Evolutionary conservation across 192 early-diverging fungal genomes (phyloP), one percentile per base, ranked within the genome.

Genomic region (Linnemannia elongata): DNA sequence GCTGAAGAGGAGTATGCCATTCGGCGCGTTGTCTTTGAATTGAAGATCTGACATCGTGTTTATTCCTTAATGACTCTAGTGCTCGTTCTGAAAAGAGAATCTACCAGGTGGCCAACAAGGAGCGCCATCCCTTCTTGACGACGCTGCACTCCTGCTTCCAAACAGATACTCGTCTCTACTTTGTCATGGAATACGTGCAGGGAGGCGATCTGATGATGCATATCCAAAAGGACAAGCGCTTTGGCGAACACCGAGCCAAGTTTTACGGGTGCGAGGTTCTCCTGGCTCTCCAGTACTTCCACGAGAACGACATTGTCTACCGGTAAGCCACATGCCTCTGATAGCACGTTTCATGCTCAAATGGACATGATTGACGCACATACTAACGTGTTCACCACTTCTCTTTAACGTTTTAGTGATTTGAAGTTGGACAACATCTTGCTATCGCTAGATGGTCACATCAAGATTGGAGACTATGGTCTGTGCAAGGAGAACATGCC

Each of bases 191-290:
- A 80, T 99, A 97, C 89, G 96, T 98, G 68, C 94, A 93, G 36
- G 98, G 98, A 79, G 98, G 98, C 55, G 98, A 99, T 89, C 88
- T 99, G 87, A 99, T 99, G 97, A 97, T 97, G 95, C 98, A 99
- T 87, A 97, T 99, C 73, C 98, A 99, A 86, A 95, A 95, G 81
- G 92, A 94, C 70, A 95, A 96, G 76, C 95, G 95, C 74, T 99
- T 99, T 80, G 94, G 96, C 68, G 96, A 98, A 87, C 91, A 95
- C 39, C 91, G 96, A 69, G 98, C 98, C 39, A 97, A 97, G 63
- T 99, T 97, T 88, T 99, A 99, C 88, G 97, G 97, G 22, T 96
- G 96, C 76, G 97, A 99, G 89, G 96, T 99, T 7, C 87, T 99
- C 27, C 90, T 99, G 42, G 99, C 97, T 0, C 88, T 99, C 24